A percentile compares a stretch with the other conserved stretches of the same genome.
Evolutionary conservation across 2,329 filamentous ascomycete genomes (phyloP).

Genomic region (Aspergillus carbonarius): DNA sequence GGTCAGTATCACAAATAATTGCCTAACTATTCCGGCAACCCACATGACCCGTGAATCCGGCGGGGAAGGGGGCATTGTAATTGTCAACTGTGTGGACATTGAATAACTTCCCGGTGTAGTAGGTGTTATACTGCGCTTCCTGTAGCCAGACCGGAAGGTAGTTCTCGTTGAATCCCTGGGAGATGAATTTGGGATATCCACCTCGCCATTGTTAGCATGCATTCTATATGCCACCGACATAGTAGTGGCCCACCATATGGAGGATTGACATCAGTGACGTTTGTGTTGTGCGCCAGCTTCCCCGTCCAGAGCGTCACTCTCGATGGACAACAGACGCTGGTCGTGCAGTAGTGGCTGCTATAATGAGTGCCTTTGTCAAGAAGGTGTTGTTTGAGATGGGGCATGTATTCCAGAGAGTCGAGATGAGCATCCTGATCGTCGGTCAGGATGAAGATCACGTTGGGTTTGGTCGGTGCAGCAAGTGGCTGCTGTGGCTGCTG

Average conservation of each 20-base stretch:
- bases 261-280: constrained; percentile 55
- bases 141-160: constrained; percentile 56
- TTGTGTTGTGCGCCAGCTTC: constrained; percentile 66
- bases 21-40: neutral
- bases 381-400: constrained; percentile 21
- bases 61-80: constrained; percentile 43
- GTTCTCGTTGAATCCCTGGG: constrained; percentile 50
- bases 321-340: constrained; percentile 65
- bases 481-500: neutral
- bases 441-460: constrained; percentile 66
- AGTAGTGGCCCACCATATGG: constrained; percentile 25
- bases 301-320: constrained; percentile 64
- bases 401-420: constrained; percentile 53
- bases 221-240: neutral
- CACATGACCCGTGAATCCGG: constrained; percentile 30
- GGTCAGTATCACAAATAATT: neutral
- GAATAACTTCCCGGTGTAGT: constrained; percentile 57
- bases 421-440: constrained; percentile 62
- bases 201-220: constrained; percentile 17
- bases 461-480: constrained; percentile 37
- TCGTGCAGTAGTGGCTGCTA: constrained; percentile 60
- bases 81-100: constrained; percentile 52
- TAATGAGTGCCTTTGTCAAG: constrained; percentile 57
- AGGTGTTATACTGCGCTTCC: constrained; percentile 53
- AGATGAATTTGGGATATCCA: constrained; percentile 53